phyloP scores from a whole-genome alignment of 75 land plant genomes.

The Larix kaempferi region DNA sequence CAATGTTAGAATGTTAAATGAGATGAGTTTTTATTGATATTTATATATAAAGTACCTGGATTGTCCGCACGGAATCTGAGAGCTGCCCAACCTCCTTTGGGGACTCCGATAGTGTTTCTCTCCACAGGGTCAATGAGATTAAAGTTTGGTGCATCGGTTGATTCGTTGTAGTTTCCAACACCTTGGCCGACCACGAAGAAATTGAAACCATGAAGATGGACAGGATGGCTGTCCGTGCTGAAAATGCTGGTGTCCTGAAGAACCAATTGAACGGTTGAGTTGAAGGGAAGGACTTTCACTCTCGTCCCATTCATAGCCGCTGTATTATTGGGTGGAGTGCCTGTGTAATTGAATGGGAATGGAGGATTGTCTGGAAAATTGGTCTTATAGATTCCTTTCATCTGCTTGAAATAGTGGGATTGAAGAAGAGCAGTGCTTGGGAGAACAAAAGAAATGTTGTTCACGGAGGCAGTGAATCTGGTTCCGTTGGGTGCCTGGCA shows the following conservation, averaged over 20 bases:
- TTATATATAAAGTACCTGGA: constrained; percentile 22
- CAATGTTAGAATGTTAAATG: too few species aligned
- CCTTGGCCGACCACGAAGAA: constrained; percentile 34
- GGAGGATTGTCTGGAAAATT: constrained; percentile 33
- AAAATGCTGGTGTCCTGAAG: constrained; percentile 17
- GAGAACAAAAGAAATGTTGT: constrained; percentile 21
- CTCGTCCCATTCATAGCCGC: constrained; percentile 8
- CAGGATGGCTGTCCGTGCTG: constrained; percentile 25
- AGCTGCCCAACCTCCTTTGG: constrained; percentile 34
- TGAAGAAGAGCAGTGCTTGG: constrained; percentile 14
- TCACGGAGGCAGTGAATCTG: constrained; percentile 15
- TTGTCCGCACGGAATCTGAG: constrained; percentile 39
- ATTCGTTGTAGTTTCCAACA: constrained; percentile 26
- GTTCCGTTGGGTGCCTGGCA: constrained; percentile 41
- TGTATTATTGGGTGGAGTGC: neutral
- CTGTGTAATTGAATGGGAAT: neutral
- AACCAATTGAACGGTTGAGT: constrained; percentile 26
- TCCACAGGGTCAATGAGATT: constrained; percentile 32
- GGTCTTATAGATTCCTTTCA: constrained; percentile 20
- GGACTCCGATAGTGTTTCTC: constrained; percentile 31
- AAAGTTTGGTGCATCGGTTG: constrained; percentile 4
- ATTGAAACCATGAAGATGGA: constrained; percentile 40
- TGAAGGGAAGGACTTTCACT: constrained; percentile 14
- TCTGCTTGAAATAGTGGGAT: constrained; percentile 18
- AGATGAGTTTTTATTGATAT: too few species aligned